phyloP scores from a whole-genome alignment of 2,329 filamentous ascomycete species.

The Clonostachys solani region DNA sequence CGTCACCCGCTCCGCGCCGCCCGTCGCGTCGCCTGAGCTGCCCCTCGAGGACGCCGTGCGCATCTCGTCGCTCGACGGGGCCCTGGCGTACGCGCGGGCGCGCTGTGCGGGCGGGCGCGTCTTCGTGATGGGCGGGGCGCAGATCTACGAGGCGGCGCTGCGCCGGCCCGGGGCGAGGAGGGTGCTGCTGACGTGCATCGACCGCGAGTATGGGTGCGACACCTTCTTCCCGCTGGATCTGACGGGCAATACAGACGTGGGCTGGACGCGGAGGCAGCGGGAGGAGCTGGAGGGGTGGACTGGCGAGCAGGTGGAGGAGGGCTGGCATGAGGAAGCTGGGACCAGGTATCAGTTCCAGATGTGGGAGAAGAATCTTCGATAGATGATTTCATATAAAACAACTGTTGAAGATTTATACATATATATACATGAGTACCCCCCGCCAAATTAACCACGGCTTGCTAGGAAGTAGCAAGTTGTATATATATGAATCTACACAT shows the following conservation, averaged over 20 bases:
- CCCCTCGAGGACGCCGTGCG: slow-evolving; percentile 43
- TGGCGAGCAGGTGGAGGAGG: slow-evolving; percentile 55
- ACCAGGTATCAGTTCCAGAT: slow-evolving; percentile 69
- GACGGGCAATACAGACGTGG: slow-evolving; percentile 24
- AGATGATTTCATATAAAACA: no score
- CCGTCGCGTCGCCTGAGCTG: no score
- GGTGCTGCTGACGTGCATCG: slow-evolving; percentile 67
- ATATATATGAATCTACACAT: no score
- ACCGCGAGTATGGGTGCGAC: slow-evolving; percentile 70
- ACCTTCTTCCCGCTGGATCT: slow-evolving; percentile 65
- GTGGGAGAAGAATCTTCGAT: slow-evolving; percentile 66
- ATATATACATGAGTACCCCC: no score
- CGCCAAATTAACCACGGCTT: no score
- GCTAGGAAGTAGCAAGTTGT: no score
- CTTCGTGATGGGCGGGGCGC: slow-evolving; percentile 87
- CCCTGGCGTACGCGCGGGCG: slow-evolving; percentile 40
- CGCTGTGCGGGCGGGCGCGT: slow-evolving; percentile 48
- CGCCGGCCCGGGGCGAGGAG: slow-evolving; percentile 49
- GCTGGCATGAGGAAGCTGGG: slow-evolving; percentile 57
- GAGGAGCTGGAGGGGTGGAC: slow-evolving; percentile 57
- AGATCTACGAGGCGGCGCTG: slow-evolving; percentile 76
- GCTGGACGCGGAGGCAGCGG: slow-evolving; percentile 51
- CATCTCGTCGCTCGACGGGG: slow-evolving; percentile 53
- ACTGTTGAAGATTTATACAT: no score
- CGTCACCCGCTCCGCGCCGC: slow-evolving; percentile 53